Percentiles rank a stretch among this genome's conserved stretches.
phyloP scores from a whole-genome alignment of 345 rosid species.

The Murraya paniculata region DNA sequence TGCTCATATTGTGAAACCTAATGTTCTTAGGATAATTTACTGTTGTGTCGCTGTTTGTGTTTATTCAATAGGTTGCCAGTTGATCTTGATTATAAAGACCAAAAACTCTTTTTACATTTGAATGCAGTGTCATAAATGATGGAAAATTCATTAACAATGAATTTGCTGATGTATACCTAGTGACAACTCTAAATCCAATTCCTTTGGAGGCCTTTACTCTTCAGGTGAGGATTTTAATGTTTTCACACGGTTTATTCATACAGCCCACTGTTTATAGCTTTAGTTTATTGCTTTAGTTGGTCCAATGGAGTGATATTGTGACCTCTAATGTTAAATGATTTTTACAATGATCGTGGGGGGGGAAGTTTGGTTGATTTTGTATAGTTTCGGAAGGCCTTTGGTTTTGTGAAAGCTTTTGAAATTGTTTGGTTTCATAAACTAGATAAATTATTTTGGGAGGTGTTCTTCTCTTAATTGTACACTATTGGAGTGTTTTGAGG shows the following conservation, averaged over 20 bases:
- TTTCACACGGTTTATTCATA: background rate
- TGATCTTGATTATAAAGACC: background rate
- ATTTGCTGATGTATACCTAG: constrained; percentile 81
- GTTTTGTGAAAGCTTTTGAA: background rate
- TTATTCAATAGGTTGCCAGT: background rate
- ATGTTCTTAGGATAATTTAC: background rate
- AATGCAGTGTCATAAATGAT: constrained; percentile 67
- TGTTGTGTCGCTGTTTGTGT: background rate
- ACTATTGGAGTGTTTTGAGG: background rate
- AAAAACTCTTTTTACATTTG: constrained; percentile 3
- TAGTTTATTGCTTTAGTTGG: background rate
- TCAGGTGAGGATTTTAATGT: constrained; percentile 54
- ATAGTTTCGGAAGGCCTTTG: background rate
- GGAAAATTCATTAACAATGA: constrained; percentile 89
- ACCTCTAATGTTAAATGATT: background rate
- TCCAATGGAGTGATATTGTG: background rate
- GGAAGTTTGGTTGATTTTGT: background rate
- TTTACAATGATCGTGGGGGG: background rate
- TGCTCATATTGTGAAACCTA: background rate
- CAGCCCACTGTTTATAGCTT: background rate
- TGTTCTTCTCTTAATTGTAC: background rate
- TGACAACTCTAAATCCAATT: constrained; percentile 74
- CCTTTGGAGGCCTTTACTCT: constrained; percentile 89
- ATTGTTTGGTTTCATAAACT: background rate
- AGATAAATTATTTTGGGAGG: background rate